These are phyloP conservation scores for Rhododendron molle DNA, from an alignment of 148 eudicot genomes.

Conservation along the genomic window DNA sequence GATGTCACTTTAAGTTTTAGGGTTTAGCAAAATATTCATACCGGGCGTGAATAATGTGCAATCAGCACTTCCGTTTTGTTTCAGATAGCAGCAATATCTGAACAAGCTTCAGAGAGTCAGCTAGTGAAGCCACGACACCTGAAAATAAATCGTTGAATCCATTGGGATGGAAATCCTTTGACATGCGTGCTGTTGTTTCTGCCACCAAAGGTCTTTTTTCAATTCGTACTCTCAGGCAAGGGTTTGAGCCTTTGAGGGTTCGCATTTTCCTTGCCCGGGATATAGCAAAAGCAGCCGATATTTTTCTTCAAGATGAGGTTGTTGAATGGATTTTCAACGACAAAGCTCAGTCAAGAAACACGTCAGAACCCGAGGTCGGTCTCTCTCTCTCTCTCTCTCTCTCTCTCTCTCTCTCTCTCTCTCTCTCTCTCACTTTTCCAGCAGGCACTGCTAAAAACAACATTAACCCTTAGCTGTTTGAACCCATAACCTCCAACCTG, in stretches of 20 bases:
- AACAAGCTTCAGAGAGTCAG: slow-evolving; percentile 60
- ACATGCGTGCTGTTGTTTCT: slow-evolving; percentile 75
- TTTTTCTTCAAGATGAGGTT: slow-evolving; percentile 57
- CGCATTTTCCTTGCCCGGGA: slow-evolving; percentile 74
- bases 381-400: not conserved
- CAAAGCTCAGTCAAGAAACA: slow-evolving; percentile 17
- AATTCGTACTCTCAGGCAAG: slow-evolving; percentile 70
- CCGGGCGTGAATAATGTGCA: not conserved
- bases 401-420: not conserved
- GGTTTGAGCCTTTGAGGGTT: slow-evolving; percentile 49
- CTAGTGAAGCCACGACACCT: slow-evolving; percentile 25
- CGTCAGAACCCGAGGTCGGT: slow-evolving; percentile 47
- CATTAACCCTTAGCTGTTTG: not conserved
- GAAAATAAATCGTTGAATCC: slow-evolving; percentile 38
- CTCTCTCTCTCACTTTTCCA: not conserved
- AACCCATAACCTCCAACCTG: not conserved
- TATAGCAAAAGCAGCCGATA: slow-evolving; percentile 67
- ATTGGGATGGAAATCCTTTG: slow-evolving; percentile 75
- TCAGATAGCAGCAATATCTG: slow-evolving; percentile 89
- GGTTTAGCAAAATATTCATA: not conserved
- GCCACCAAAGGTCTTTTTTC: slow-evolving; percentile 88
- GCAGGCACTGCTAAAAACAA: too few species aligned
- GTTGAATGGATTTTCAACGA: slow-evolving; percentile 29
- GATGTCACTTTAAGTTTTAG: not conserved
- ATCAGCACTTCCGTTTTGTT: slow-evolving; percentile 12